phyloP scores from a whole-genome alignment of 2,329 filamentous ascomycete species.

The Corniculantispora saksenae region DNA sequence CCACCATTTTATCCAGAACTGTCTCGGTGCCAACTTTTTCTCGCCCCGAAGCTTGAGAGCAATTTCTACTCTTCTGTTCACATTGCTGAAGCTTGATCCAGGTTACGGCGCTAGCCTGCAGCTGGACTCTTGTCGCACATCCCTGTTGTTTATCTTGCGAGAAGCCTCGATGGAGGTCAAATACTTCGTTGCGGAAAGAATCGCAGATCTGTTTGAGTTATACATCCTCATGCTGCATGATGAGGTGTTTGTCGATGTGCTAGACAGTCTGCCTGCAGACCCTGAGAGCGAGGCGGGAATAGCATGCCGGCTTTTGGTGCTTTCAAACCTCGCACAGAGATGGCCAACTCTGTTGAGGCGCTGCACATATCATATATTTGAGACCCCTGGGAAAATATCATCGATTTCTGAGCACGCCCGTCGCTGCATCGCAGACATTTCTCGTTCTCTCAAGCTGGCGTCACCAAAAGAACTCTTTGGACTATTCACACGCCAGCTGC shows the following conservation, averaged over 20 bases:
- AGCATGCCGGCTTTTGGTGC: constrained; percentile 74
- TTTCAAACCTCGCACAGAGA: constrained; percentile 74
- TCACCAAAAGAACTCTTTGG: constrained; percentile 72
- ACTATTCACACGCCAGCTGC: constrained; percentile 82
- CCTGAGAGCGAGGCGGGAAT: constrained; percentile 76
- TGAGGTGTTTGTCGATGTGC: constrained; percentile 78
- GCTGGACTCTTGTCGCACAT: constrained; percentile 64
- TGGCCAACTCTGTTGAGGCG: constrained; percentile 87
- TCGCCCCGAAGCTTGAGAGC: constrained; percentile 69
- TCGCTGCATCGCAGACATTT: constrained; percentile 68
- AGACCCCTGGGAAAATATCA: constrained; percentile 75
- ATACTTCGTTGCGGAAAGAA: constrained; percentile 67
- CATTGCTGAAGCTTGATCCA: constrained; percentile 66
- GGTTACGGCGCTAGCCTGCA: constrained; percentile 64
- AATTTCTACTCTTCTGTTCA: constrained; percentile 68
- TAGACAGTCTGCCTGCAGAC: constrained; percentile 76
- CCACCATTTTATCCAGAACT: constrained; percentile 68
- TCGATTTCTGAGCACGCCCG: constrained; percentile 69
- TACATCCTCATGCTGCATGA: constrained; percentile 85
- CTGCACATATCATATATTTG: constrained; percentile 92
- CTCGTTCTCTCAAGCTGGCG: constrained; percentile 63
- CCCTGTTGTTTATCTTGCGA: constrained; percentile 71
- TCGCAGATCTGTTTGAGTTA: constrained; percentile 75
- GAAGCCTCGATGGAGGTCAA: constrained; percentile 70
- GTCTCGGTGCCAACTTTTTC: constrained; percentile 67